Percentiles rank a stretch among this genome's conserved stretches.
These are phyloP conservation scores for Rhodotorula sp. DNA, from an alignment of 1,284 basidiomycete species.

Conservation along the genomic window DNA sequence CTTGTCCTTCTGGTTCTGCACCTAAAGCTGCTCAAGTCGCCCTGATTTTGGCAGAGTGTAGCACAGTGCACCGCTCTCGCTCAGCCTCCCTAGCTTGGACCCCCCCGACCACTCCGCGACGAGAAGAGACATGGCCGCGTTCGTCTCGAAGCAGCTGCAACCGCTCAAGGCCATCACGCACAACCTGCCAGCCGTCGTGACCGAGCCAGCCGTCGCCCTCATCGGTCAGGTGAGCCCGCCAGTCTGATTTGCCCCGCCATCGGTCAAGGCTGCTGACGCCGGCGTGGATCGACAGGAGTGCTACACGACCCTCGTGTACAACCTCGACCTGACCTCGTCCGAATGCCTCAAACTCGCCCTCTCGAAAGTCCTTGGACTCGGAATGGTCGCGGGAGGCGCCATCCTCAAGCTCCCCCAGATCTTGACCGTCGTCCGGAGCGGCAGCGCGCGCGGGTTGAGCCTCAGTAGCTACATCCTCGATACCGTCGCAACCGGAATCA, in stretches of 20 bases:
- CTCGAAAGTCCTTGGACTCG: conserved; percentile 88
- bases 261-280: background rate
- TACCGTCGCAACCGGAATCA: conserved; percentile 52
- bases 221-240: conserved; percentile 66
- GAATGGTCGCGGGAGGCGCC: conserved; percentile 82
- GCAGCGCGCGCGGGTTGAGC: conserved; percentile 79
- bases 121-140: background rate
- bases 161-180: conserved; percentile 50
- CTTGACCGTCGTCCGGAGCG: conserved; percentile 56
- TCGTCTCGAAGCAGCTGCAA: conserved; percentile 12
- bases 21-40: too few relatives aligned
- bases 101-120: too few relatives aligned
- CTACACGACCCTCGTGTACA: conserved; percentile 83
- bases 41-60: too few relatives aligned
- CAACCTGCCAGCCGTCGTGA: conserved; percentile 72
- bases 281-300: conserved; percentile 62
- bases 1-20: too few relatives aligned
- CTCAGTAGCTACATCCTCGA: conserved; percentile 65
- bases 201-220: conserved; percentile 73
- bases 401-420: conserved; percentile 95
- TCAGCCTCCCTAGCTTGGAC: too few relatives aligned
- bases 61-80: too few relatives aligned
- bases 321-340: conserved; percentile 77
- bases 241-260: background rate
- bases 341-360: conserved; percentile 86